Base-by-base conservation (phyloP, 83 land plant species). In the Larix sibirica region DNA sequence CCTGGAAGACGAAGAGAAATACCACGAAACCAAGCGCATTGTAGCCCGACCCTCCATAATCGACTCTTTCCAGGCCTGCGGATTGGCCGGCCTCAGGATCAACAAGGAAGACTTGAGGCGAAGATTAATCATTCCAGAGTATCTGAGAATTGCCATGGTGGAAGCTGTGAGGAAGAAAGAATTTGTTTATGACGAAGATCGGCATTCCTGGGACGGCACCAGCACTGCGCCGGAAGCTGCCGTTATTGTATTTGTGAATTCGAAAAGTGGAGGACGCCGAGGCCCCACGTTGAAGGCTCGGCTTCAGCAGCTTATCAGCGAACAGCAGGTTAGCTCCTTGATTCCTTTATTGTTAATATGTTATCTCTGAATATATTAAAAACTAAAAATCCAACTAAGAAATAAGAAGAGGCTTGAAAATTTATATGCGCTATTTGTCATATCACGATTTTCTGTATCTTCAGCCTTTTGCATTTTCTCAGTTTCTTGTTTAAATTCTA, bases 191-290 rank as follows among this genome's bases (percentile, higher is more conserved):
- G 89, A 63, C 79, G 54, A 31, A 12, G n/a, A 71, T 79, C 77
- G 81, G 20, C 77, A 82, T 50, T 62, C 50, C 23, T 76, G 59
- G 67, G 90, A 85, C 23, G 77, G 78, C 44, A 20, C 12, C 38
- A 69, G 36, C 21, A 81, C 81, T 26, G 84, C 90, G 26, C 94
- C 96, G 7, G 90, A 88, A 81, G 81, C 83, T 47, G 98, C 99
- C 2, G 62, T 96, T 56, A 85, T 96, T 16, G 91, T 93, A 6
- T 93, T 96, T 65, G 82, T 96, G 20, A 96, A 96, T 71, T 89
- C 99, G 14, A 84, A 83, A 20, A 96, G 99, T 81, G 99, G 99
- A 0, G 99, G 99, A 3, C 88, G 93, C 4, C 87, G 92, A 38
- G 99, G 99, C n/a, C 93, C 94, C 7, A 86, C 68, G 50, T 90